These are phyloP conservation scores for Fusarium dimerum DNA, from an alignment of 2,329 filamentous ascomycete species.

Conservation along the genomic window DNA sequence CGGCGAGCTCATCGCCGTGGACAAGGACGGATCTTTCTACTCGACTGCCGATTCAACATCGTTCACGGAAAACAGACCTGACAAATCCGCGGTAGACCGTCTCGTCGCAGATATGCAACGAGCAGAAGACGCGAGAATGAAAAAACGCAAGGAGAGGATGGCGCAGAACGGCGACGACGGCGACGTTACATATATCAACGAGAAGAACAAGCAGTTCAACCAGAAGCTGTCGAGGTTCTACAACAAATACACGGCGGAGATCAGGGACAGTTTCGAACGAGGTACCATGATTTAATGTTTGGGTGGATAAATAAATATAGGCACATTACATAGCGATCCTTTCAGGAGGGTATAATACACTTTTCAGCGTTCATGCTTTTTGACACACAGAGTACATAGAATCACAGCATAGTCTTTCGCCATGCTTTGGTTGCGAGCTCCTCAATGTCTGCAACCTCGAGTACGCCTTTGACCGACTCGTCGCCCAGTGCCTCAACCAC, in stretches of 20 bases:
- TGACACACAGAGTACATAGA: conserved; percentile 10
- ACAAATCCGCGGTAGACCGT: conserved; percentile 83
- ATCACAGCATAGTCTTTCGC: conserved; percentile 84
- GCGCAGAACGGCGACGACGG: conserved; percentile 78
- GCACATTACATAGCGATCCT: conserved; percentile 16
- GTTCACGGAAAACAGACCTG: conserved; percentile 83
- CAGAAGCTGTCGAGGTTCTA: conserved; percentile 95
- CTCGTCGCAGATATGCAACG: conserved; percentile 84
- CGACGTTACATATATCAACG: conserved; percentile 98
- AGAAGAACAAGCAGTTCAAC: conserved; percentile 99
- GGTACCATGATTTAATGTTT: conserved; percentile 82
- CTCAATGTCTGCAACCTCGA: conserved; percentile 81
- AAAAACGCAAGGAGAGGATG: conserved; percentile 81
- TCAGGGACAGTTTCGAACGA: conserved; percentile 94
- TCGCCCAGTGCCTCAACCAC: conserved; percentile 85
- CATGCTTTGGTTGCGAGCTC: conserved; percentile 78
- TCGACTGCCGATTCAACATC: conserved; percentile 80
- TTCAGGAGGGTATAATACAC: conserved; percentile 33
- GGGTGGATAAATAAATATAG: conserved; percentile 2
- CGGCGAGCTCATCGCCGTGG: conserved; percentile 90
- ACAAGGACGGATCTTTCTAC: conserved; percentile 88
- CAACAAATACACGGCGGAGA: conserved; percentile 97
- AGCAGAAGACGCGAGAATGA: conserved; percentile 82
- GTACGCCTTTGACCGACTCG: conserved; percentile 68
- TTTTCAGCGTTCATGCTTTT: conserved; percentile 30